These are phyloP conservation scores for Tetrahymena malaccensis DNA, from an alignment of 73 alveolate species.

Conservation along the genomic window DNA sequence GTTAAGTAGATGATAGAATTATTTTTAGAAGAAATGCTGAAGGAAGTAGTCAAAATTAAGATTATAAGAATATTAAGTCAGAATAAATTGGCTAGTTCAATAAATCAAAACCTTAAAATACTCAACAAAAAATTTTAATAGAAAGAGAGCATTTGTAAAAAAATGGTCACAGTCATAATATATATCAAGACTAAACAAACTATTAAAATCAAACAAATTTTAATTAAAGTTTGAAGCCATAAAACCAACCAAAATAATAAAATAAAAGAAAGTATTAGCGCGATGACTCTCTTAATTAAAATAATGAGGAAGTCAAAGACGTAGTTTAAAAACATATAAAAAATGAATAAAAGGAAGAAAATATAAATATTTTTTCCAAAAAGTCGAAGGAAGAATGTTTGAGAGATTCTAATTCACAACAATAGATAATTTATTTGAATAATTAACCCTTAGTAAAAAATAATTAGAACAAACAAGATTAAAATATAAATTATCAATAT, in stretches of 20 bases:
- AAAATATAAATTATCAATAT: neutral
- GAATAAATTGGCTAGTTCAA: neutral
- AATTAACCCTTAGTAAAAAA: neutral
- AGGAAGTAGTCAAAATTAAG: too few relatives aligned
- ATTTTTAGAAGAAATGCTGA: neutral
- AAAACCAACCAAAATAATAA: neutral
- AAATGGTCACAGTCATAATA: too few relatives aligned
- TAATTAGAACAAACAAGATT: neutral
- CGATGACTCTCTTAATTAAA: neutral
- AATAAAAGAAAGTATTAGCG: neutral
- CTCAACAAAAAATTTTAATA: neutral
- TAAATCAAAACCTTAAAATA: neutral
- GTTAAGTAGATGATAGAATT: neutral
- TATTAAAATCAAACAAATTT: too few relatives aligned
- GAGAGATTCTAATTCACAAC: neutral
- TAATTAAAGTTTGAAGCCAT: too few relatives aligned
- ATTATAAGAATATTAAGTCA: too few relatives aligned
- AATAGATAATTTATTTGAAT: too few relatives aligned
- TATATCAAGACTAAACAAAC: neutral
- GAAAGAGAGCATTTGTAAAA: neutral
- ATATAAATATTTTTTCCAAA: too few relatives aligned
- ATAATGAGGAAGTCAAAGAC: neutral
- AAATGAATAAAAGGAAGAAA: neutral
- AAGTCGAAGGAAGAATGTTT: neutral
- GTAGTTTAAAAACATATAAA: too few relatives aligned